phyloP scores from a whole-genome alignment of 2,329 filamentous ascomycete genomes.

The Fusarium sp. region DNA sequence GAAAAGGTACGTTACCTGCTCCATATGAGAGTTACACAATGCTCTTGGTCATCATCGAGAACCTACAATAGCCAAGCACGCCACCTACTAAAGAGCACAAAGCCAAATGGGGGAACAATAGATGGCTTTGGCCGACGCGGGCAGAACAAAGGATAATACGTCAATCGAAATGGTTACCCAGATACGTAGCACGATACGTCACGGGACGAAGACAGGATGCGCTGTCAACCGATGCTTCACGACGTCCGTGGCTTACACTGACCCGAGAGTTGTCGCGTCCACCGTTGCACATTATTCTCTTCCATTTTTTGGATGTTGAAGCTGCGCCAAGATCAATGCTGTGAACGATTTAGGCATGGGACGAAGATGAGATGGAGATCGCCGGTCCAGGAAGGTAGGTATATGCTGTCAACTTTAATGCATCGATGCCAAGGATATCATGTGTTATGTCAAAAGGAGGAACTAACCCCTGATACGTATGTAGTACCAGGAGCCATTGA shows the following conservation, averaged over 20 bases:
- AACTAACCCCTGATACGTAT: not conserved
- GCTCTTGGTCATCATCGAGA: not conserved
- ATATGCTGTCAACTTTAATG: not conserved
- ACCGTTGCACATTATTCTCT: not conserved
- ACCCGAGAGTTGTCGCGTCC: constrained; percentile 9
- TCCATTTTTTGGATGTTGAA: not conserved
- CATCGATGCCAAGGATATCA: not conserved
- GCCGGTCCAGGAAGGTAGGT: not conserved
- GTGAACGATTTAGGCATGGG: not conserved
- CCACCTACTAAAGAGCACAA: not conserved
- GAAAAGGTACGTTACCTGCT: not conserved
- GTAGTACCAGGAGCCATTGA: not conserved
- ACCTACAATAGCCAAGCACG: not conserved
- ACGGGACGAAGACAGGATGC: constrained; percentile 28
- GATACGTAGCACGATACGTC: constrained; percentile 17
- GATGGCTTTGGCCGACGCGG: not conserved
- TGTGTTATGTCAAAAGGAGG: not conserved
- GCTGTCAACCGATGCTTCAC: constrained; percentile 28
- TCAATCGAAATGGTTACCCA: not conserved
- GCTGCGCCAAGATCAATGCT: not conserved
- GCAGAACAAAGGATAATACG: not conserved
- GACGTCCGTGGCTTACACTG: constrained; percentile 19
- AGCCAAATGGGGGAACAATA: not conserved
- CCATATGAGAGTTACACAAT: not conserved
- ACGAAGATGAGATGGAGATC: not conserved